Conservation (phyloP, 2,329 filamentous ascomycete species). For the Ceratocystis alfenasii region DNA sequence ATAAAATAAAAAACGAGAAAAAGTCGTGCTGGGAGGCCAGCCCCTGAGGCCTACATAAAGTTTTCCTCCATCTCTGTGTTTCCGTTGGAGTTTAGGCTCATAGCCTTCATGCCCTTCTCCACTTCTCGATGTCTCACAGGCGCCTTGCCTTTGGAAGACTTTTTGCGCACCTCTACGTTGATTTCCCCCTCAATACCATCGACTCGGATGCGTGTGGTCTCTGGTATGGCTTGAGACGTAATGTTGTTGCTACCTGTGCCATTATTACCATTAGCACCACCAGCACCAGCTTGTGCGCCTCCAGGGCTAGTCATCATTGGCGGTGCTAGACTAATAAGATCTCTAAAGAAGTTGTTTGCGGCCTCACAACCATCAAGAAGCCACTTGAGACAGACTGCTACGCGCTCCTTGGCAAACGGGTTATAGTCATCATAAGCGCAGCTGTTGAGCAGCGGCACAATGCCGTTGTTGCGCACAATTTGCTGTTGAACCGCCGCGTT, state of each 20-base stretch:
- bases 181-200: slow-evolving; percentile 47
- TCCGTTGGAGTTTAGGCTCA: slow-evolving; percentile 17
- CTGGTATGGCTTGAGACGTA: slow-evolving; percentile 10
- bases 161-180: slow-evolving; percentile 39
- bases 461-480: slow-evolving; percentile 71
- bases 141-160: slow-evolving; percentile 18
- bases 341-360: slow-evolving; percentile 58
- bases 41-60: slow-evolving; percentile 20
- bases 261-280: background rate
- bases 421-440: slow-evolving; percentile 88
- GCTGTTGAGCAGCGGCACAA: slow-evolving; percentile 78
- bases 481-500: slow-evolving; percentile 74
- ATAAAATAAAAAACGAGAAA: background rate
- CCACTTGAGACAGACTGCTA: slow-evolving; percentile 79
- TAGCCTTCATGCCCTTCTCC: slow-evolving; percentile 19
- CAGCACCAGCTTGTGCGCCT: background rate
- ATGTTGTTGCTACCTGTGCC: background rate
- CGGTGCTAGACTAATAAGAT: slow-evolving; percentile 42
- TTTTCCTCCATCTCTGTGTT: slow-evolving; percentile 23
- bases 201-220: slow-evolving; percentile 32
- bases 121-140: slow-evolving; percentile 21
- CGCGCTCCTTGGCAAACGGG: slow-evolving; percentile 84
- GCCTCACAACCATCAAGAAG: slow-evolving; percentile 62
- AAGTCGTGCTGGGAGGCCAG: no score
- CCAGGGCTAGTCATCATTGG: slow-evolving; percentile 22